Evolutionary conservation across 192 early-diverging fungal genomes (phyloP).

Genomic region (Coemansia sp.): DNA sequence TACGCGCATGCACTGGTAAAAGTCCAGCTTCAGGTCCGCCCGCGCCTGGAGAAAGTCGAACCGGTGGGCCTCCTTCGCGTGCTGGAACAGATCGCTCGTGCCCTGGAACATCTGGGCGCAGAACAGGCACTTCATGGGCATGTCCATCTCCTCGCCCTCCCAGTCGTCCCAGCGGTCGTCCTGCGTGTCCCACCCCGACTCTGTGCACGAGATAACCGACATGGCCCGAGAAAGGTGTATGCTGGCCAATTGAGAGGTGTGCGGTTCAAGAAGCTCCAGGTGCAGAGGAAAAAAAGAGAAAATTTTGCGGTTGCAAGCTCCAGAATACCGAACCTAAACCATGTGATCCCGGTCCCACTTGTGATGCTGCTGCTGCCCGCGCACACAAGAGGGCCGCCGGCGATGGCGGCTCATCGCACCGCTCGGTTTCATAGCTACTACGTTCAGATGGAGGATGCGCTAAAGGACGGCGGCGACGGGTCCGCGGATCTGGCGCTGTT

Average conservation of each 20-base stretch:
- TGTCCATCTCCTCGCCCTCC: constrained; percentile 58
- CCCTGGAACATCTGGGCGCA: constrained; percentile 53
- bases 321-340: too few species aligned
- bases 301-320: too few species aligned
- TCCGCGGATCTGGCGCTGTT: constrained; percentile 7
- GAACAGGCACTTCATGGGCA: constrained; percentile 64
- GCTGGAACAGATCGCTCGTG: constrained; percentile 54
- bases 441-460: too few species aligned
- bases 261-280: too few species aligned
- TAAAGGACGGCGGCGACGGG: neutral
- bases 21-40: constrained; percentile 56
- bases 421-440: too few species aligned
- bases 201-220: constrained; percentile 44
- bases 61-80: constrained; percentile 53
- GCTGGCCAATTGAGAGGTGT: too few species aligned
- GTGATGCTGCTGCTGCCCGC: too few species aligned
- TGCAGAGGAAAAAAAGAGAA: too few species aligned
- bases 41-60: constrained; percentile 63
- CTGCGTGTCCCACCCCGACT: constrained; percentile 48
- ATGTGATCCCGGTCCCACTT: too few species aligned
- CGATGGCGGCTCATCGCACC: too few species aligned
- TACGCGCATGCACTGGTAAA: constrained; percentile 68
- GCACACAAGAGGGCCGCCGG: too few species aligned
- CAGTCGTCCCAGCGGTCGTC: constrained; percentile 67
- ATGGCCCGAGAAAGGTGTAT: constrained; percentile 3